These are phyloP conservation scores for Penicillium arizonense DNA, from an alignment of 495 filamentous ascomycete species.

Conservation along the genomic window DNA sequence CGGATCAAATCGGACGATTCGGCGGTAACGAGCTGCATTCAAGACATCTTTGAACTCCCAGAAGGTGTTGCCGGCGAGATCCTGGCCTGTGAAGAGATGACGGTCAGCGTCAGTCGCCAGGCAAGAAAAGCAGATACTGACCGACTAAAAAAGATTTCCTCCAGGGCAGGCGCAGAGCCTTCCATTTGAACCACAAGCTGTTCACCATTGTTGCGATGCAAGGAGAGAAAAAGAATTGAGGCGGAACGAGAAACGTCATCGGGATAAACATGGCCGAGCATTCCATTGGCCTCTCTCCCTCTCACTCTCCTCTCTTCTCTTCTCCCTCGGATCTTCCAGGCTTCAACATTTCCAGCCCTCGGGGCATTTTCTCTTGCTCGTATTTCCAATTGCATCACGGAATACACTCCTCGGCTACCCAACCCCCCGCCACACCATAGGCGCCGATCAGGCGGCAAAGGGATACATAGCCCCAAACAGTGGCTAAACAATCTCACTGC, in stretches of 20 bases:
- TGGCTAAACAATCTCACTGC: slow-evolving; percentile 3
- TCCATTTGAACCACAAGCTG: slow-evolving; percentile 81
- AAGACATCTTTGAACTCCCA: slow-evolving; percentile 82
- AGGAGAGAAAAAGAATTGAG: slow-evolving; percentile 14
- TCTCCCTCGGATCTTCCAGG: neutral
- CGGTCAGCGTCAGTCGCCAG: slow-evolving; percentile 22
- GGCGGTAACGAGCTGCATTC: slow-evolving; percentile 51
- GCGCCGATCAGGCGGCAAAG: slow-evolving; percentile 25
- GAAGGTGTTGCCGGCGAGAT: slow-evolving; percentile 87
- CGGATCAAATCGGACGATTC: slow-evolving; percentile 67
- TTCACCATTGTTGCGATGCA: slow-evolving; percentile 32
- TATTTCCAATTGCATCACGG: slow-evolving; percentile 4
- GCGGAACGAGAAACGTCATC: slow-evolving; percentile 31
- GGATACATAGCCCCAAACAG: slow-evolving; percentile 15
- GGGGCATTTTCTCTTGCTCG: neutral
- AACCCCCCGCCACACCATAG: slow-evolving; percentile 21
- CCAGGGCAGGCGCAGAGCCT: slow-evolving; percentile 81
- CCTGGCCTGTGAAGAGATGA: slow-evolving; percentile 57
- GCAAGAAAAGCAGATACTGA: slow-evolving; percentile 34
- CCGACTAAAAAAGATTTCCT: slow-evolving; percentile 77
- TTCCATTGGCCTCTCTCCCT: slow-evolving; percentile 18
- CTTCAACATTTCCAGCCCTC: neutral
- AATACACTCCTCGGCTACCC: slow-evolving; percentile 18
- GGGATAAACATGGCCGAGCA: slow-evolving; percentile 26
- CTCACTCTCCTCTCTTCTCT: slow-evolving; percentile 6